Percentiles rank a stretch among this genome's conserved stretches.
phyloP scores from a whole-genome alignment of 441 rosid species.

The Adansonia madagascariensis region DNA sequence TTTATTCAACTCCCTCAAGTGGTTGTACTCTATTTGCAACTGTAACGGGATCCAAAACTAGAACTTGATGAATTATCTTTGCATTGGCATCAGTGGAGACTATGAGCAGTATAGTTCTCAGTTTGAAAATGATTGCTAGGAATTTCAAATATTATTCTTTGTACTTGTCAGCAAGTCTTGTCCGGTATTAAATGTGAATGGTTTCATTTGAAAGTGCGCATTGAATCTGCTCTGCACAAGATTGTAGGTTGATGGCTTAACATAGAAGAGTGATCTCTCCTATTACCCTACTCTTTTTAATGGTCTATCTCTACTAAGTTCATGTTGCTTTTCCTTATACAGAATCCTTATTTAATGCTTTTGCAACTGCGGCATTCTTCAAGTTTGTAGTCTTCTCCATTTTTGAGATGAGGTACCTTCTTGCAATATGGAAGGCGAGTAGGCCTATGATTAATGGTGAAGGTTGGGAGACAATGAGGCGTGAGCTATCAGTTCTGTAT shows the following conservation, averaged over 20 bases:
- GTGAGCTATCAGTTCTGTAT: slow-evolving; percentile 88
- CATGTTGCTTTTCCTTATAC: slow-evolving; percentile 38
- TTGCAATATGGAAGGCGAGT: slow-evolving; percentile 96
- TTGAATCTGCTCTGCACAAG: slow-evolving; percentile 2
- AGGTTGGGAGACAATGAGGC: slow-evolving; percentile 98
- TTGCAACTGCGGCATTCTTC: slow-evolving; percentile 98
- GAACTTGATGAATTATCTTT: slow-evolving; percentile 11
- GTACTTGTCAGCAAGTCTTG: slow-evolving; percentile 1
- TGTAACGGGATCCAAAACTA: neutral
- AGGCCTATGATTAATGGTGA: slow-evolving; percentile 87
- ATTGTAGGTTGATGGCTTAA: neutral
- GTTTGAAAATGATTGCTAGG: neutral
- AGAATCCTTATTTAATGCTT: slow-evolving; percentile 97
- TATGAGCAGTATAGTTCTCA: neutral
- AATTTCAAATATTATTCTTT: slow-evolving; percentile 1
- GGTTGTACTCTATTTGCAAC: neutral
- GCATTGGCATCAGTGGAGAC: neutral
- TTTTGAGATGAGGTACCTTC: slow-evolving; percentile 99
- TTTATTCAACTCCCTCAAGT: neutral
- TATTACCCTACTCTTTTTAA: neutral
- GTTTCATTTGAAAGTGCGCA: neutral
- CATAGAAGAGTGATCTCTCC: slow-evolving; percentile 1
- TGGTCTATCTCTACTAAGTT: slow-evolving; percentile 26
- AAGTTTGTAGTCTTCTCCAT: slow-evolving; percentile 97
- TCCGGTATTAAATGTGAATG: slow-evolving; percentile 12